Base-by-base conservation (phyloP, 768 basidiomycete genomes). In the Neoboletus subvelutipes region DNA sequence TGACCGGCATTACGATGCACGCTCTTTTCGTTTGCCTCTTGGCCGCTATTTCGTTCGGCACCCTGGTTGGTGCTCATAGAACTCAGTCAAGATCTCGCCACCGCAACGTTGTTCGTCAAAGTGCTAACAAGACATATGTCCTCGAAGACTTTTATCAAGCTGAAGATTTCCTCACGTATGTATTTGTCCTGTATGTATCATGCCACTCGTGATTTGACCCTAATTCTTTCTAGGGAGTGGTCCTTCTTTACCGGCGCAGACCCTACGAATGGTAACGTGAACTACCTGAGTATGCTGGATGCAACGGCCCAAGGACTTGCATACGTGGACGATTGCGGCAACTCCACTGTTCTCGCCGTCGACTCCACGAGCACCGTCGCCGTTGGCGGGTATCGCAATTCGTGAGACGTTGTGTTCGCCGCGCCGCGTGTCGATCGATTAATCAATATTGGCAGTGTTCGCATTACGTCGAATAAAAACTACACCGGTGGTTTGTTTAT, bases 401-500 rank as follows among this genome's bases (percentile, higher is more conserved):
- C 81, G 80, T 79, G 56, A 68, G 77, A 63, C 24, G 6, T 33
- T 41, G 34, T 26, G 28, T 33, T 33, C 26, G 2, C 34, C 41
- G 29, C 6, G 31, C 36, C 10, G 41, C 52, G 28, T 36, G 22
- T 53, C 31, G 31, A 47, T 59, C n/a, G 3, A 45, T 50, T 52
- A 31, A 60, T 20, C 5, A 8, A 43, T 17, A 3, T 45, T 5
- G 39, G 15, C 52, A 88, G 87, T 28, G 80, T 92, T 37, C 86
- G 90, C 49, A 88, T 92, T 59, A 79, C 75, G 52, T 78, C 85
- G 31, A 80, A 82, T 65, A 84, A 87, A 66, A 74, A 68, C 24
- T 91, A 84, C 66, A 80, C 72, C 47, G 70, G 76, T n/a, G 90
- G 90, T 5, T 75, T 92, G 12, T 89, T 92, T 74, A 84, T 92